Percentiles rank a stretch among this genome's conserved stretches.
These are phyloP conservation scores for Conticribra weissflogii DNA, from an alignment of 108 stramenopile species.

Conservation along the genomic window DNA sequence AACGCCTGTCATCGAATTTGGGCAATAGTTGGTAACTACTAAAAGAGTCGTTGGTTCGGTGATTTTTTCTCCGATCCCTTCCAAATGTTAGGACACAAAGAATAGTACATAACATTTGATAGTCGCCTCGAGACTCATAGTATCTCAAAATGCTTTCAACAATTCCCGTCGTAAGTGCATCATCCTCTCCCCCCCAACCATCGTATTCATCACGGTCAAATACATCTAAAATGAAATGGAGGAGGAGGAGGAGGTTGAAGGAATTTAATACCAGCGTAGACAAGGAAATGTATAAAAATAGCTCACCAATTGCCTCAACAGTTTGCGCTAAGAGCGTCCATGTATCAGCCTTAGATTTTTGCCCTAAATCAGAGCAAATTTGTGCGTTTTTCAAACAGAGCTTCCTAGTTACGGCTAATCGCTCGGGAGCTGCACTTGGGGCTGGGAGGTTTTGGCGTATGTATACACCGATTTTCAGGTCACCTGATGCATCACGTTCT, in stretches of 20 bases:
- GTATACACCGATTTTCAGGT: slow-evolving; percentile 37
- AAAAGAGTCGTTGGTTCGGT: too few relatives aligned
- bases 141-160: slow-evolving; percentile 62
- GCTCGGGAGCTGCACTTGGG: slow-evolving; percentile 19
- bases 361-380: slow-evolving; percentile 47
- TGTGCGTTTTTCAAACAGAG: slow-evolving; percentile 78
- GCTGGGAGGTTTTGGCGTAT: slow-evolving; percentile 29
- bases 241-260: too few relatives aligned
- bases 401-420: slow-evolving; percentile 20
- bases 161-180: slow-evolving; percentile 68
- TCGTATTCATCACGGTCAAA: slow-evolving; percentile 46
- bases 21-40: slow-evolving; percentile 61
- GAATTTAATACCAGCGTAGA: too few relatives aligned
- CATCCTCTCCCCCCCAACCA: slow-evolving; percentile 75
- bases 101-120: slow-evolving; percentile 83
- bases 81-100: slow-evolving; percentile 67
- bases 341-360: slow-evolving; percentile 67
- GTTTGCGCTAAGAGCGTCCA: slow-evolving; percentile 75
- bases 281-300: too few relatives aligned
- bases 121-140: slow-evolving; percentile 74
- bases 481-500: too few relatives aligned
- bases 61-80: slow-evolving; percentile 50
- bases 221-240: background rate
- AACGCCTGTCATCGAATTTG: slow-evolving; percentile 49
- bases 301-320: slow-evolving; percentile 14